A percentile compares a stretch with the other conserved stretches of the same genome.
Conservation (phyloP, 192 early-diverging fungal species). For the Chytriomyces sp. region DNA sequence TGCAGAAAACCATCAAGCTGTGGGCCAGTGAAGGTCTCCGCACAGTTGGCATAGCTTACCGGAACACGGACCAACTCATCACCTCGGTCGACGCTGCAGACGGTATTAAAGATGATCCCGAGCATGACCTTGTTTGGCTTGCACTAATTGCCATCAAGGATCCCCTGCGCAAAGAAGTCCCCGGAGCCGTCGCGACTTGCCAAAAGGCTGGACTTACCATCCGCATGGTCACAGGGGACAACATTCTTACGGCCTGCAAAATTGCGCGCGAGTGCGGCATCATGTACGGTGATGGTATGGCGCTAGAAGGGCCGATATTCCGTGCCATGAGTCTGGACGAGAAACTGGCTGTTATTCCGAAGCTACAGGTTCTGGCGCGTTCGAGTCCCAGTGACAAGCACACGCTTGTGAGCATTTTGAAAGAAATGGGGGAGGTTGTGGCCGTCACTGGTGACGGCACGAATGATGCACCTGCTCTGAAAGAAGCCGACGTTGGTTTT, state of each 20-base stretch:
- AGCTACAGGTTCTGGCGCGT: constrained; percentile 59
- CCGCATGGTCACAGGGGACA: constrained; percentile 67
- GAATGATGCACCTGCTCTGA: constrained; percentile 51
- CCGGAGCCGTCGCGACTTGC: constrained; percentile 55
- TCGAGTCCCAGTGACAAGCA: constrained; percentile 58
- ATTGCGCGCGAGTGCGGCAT: constrained; percentile 61
- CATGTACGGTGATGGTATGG: constrained; percentile 54
- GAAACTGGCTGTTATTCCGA: constrained; percentile 51
- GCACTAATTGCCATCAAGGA: constrained; percentile 63
- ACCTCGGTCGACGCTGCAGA: constrained; percentile 27
- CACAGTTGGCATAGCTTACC: constrained; percentile 57
- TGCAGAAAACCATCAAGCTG: constrained; percentile 48
- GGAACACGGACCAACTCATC: constrained; percentile 48
- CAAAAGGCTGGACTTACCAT: constrained; percentile 57
- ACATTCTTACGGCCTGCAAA: constrained; percentile 62
- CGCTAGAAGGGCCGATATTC: constrained; percentile 62
- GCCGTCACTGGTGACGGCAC: constrained; percentile 68
- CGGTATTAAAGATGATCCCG: constrained; percentile 46
- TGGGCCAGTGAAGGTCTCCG: constrained; percentile 65
- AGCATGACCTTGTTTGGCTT: constrained; percentile 55
- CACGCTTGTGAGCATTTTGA: constrained; percentile 54
- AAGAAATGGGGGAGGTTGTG: constrained; percentile 59
- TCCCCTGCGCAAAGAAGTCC: constrained; percentile 60
- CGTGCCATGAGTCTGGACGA: constrained; percentile 51
- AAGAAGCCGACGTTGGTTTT: constrained; percentile 65